Base-by-base conservation (phyloP, 345 rosid species). In the Brassica nigra region DNA sequence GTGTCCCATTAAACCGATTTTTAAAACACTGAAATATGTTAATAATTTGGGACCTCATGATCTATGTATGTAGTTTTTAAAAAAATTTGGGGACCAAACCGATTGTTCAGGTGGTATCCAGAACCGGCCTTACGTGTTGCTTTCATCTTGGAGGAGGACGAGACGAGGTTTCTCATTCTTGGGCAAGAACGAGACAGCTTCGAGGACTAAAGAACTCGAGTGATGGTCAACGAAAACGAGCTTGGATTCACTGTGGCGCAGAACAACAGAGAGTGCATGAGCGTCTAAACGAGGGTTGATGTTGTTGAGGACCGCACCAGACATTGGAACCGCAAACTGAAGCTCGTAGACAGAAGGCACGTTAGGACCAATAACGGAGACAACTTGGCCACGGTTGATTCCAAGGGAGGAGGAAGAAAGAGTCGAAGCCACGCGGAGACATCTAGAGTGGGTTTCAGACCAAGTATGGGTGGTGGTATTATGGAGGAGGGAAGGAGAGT, bases 251-350 rank as follows among this genome's bases (percentile, higher is more conserved):
- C 89, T 66, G 78, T 90, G 94, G 1, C 34, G 82, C 1, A 90
- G 83, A 31, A 87, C 78, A 1, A 78, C 18, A 5, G 89, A 86
- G n/a, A 90, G 59, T 2, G 89, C 84, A 42, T 77, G 76, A 0
- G 91, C 84, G 16, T 90, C 91, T 1, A 87, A 82, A 18, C 94
- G 90, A 0, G 86, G 82, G 78, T 88, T 90, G 82, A 90, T 68
- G 86, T 78, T 90, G 78, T 86, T 86, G 39, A 88, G 82, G 55
- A 90, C 70, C 29, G 90, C 91, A 0, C 93, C 91, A 8, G 91
- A 80, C 91, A 88, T 87, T 39, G 93, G 93, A 6, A 90, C 89
- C 0, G 88, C 90, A 20, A 90, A 90, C 59, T 88, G 93, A 42
- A 90, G 91, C 81, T 90, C 93, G 71, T 88, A 88, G 80, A 88